These are phyloP conservation scores for Nemania sp. DNA, from an alignment of 2,329 filamentous ascomycete genomes.

Conservation along the genomic window DNA sequence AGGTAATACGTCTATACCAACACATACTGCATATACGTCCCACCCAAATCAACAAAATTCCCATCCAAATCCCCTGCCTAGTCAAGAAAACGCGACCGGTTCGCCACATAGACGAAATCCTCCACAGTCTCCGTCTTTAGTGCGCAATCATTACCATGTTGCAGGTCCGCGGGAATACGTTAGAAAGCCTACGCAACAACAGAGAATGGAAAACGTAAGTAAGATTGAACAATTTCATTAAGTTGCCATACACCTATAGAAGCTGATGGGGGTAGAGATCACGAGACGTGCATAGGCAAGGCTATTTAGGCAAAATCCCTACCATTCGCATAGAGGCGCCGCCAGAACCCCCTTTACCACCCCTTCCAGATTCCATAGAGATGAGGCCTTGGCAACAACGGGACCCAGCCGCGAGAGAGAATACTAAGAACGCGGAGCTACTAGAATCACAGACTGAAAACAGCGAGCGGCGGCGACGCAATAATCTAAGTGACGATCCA, in stretches of 20 bases:
- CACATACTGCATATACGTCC: background rate
- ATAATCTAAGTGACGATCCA: background rate
- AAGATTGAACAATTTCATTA: background rate
- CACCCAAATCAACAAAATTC: background rate
- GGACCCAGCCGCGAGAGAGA: background rate
- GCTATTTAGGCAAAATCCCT: background rate
- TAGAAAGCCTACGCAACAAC: background rate
- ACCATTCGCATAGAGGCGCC: too few relatives aligned
- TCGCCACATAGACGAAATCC: background rate
- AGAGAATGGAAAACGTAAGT: conserved; percentile 2
- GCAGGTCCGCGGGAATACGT: background rate
- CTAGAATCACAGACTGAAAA: background rate
- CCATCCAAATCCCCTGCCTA: background rate
- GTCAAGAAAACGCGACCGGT: background rate
- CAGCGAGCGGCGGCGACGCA: background rate
- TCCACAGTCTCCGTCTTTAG: background rate
- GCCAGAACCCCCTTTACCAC: background rate
- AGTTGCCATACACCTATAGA: background rate
- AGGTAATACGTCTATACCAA: background rate
- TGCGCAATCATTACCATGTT: background rate
- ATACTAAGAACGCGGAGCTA: too few relatives aligned
- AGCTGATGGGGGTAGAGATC: conserved; percentile 19
- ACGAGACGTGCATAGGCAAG: background rate
- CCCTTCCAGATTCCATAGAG: background rate
- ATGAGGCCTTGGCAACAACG: background rate